Evolutionary conservation across 805 yeast genomes (phyloP).

Genomic region (Candida chilensis): DNA sequence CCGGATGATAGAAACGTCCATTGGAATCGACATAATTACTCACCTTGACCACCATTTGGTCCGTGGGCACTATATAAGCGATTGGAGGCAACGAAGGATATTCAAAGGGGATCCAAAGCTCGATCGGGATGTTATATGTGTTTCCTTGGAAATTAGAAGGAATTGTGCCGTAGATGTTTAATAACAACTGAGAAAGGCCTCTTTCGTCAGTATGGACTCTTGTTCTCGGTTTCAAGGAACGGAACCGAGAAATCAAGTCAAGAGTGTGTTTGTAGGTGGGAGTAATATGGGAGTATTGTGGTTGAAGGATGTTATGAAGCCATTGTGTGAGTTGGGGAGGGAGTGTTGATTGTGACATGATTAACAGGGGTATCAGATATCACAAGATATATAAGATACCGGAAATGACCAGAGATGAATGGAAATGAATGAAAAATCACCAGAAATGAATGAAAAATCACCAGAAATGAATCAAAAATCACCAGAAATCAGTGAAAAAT

Average conservation of each 20-base stretch:
- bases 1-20: slow-evolving; percentile 68
- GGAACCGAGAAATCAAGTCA: slow-evolving; percentile 39
- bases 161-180: slow-evolving; percentile 56
- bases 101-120: slow-evolving; percentile 67
- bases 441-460: too few relatives aligned
- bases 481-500: too few relatives aligned
- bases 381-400: not conserved
- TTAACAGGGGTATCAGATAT: not conserved
- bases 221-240: slow-evolving; percentile 60
- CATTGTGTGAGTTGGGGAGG: slow-evolving; percentile 14
- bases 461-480: too few relatives aligned
- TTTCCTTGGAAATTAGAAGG: slow-evolving; percentile 17
- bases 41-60: slow-evolving; percentile 37
- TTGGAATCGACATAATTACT: slow-evolving; percentile 61
- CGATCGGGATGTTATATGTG: slow-evolving; percentile 43
- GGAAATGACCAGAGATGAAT: slow-evolving; percentile 1
- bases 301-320: slow-evolving; percentile 28
- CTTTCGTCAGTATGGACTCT: slow-evolving; percentile 44
- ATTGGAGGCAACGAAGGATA: slow-evolving; percentile 68
- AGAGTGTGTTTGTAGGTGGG: slow-evolving; percentile 57
- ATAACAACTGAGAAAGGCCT: slow-evolving; percentile 52
- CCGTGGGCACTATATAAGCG: slow-evolving; percentile 53
- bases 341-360: not conserved
- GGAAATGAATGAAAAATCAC: too few relatives aligned
- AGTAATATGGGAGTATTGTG: slow-evolving; percentile 52